Evolutionary conservation across 768 basidiomycete genomes (phyloP).

Genomic region (Lentinula raphanica): DNA sequence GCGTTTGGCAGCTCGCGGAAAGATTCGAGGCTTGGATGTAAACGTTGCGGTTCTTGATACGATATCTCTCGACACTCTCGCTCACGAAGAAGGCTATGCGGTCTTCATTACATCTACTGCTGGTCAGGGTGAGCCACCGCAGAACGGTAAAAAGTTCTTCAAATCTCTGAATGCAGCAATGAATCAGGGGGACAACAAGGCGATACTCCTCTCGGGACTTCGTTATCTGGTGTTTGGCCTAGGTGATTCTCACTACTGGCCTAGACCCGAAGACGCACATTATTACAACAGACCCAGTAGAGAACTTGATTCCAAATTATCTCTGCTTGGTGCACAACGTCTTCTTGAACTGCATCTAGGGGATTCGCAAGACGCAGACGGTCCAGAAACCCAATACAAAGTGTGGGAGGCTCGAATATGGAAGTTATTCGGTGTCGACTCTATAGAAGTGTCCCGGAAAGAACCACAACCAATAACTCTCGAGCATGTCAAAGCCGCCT

Average conservation of each 20-base stretch:
- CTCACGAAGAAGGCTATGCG: constrained; percentile 64
- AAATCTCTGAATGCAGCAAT: constrained; percentile 74
- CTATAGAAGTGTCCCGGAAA: constrained; percentile 82
- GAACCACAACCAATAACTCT: constrained; percentile 98
- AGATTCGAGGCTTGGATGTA: constrained; percentile 69
- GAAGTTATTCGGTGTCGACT: constrained; percentile 92
- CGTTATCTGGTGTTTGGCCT: constrained; percentile 86
- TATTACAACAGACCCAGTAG: constrained; percentile 99
- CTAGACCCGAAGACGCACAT: constrained; percentile 90
- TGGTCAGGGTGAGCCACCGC: constrained; percentile 96
- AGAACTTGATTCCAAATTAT: constrained; percentile 78
- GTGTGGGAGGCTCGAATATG: constrained; percentile 88
- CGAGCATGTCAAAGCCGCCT: constrained; percentile 98
- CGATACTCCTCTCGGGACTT: constrained; percentile 51
- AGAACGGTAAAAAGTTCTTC: constrained; percentile 89
- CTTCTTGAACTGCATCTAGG: constrained; percentile 77
- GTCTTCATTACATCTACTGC: constrained; percentile 88
- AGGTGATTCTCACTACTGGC: constrained; percentile 99
- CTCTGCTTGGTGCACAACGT: constrained; percentile 73
- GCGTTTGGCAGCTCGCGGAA: constrained; percentile 48
- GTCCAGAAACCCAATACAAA: constrained; percentile 93
- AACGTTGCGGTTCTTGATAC: constrained; percentile 82
- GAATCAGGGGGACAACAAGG: constrained; percentile 45
- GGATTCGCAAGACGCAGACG: constrained; percentile 97
- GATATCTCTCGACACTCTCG: constrained; percentile 66